phyloP scores from a whole-genome alignment of 2,329 filamentous ascomycete genomes.

The Emergomyces pasteurianus region DNA sequence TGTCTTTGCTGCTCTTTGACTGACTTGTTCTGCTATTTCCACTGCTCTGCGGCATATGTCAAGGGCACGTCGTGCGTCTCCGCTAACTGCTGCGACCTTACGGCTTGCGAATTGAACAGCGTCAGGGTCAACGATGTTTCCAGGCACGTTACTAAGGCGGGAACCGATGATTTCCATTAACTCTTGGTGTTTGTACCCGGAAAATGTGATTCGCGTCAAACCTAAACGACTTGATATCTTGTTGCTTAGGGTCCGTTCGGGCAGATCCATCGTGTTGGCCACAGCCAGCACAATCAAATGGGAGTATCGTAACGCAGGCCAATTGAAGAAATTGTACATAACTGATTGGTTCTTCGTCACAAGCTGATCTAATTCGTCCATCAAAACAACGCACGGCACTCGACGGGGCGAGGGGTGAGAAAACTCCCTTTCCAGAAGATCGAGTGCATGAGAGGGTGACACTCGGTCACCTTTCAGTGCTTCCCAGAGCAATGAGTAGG shows the following conservation, averaged over 20 bases:
- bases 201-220: constrained; percentile 88
- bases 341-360: constrained; percentile 98
- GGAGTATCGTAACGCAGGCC: constrained; percentile 84
- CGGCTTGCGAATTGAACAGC: constrained; percentile 92
- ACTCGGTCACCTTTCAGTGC: constrained; percentile 87
- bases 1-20: constrained; percentile 21
- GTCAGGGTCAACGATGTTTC: constrained; percentile 81
- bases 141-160: constrained; percentile 76
- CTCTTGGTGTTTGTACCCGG: constrained; percentile 93
- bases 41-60: constrained; percentile 94
- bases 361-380: constrained; percentile 96
- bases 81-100: constrained; percentile 92
- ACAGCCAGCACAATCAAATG: constrained; percentile 92
- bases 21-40: constrained; percentile 77
- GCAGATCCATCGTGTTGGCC: constrained; percentile 97
- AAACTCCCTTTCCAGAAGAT: constrained; percentile 85
- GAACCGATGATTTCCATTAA: constrained; percentile 95
- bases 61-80: constrained; percentile 80
- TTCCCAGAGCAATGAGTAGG: constrained; percentile 91
- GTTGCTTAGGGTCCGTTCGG: constrained; percentile 90
- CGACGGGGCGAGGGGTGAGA: constrained; percentile 79
- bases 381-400: constrained; percentile 89
- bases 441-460: constrained; percentile 79
- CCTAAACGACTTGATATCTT: constrained; percentile 92
- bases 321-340: constrained; percentile 99